These are phyloP conservation scores for Talaromyces sp. DNA, from an alignment of 2,329 filamentous ascomycete species.

Conservation along the genomic window DNA sequence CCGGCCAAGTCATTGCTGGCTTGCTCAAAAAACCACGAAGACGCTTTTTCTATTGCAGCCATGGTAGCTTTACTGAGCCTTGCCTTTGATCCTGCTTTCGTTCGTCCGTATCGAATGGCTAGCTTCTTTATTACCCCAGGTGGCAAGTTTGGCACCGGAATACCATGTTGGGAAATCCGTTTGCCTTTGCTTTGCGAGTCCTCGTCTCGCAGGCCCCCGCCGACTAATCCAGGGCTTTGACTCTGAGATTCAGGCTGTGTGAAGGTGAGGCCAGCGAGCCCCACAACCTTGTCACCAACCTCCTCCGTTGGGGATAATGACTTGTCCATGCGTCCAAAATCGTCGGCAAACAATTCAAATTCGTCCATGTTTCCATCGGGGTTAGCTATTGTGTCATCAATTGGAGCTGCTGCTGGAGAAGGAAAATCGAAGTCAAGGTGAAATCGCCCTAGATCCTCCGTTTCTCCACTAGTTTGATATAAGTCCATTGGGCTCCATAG, in stretches of 20 bases:
- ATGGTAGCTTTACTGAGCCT: constrained; percentile 75
- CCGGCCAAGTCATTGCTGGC: constrained; percentile 75
- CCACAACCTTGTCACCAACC: constrained; percentile 28
- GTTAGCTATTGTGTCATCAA: constrained; percentile 35
- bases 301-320: constrained; percentile 31
- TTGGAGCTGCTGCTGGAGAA: constrained; percentile 35
- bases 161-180: constrained; percentile 69
- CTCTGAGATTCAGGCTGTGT: constrained; percentile 32
- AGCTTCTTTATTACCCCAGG: constrained; percentile 69
- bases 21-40: constrained; percentile 92
- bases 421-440: constrained; percentile 46
- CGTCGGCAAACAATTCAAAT: constrained; percentile 36
- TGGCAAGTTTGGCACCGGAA: constrained; percentile 75
- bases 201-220: constrained; percentile 40
- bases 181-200: constrained; percentile 50
- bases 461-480: constrained; percentile 43
- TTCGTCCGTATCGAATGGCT: constrained; percentile 68
- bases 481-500: constrained; percentile 22
- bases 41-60: constrained; percentile 74
- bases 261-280: constrained; percentile 30
- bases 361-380: constrained; percentile 38
- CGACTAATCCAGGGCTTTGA: constrained; percentile 36
- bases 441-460: constrained; percentile 46
- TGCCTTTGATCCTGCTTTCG: constrained; percentile 65
- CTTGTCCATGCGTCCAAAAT: constrained; percentile 27